Evolutionary conservation across 2,329 filamentous ascomycete species (phyloP), one percentile per base, ranked within the genome.

Genomic region (Davidsoniella australis): DNA sequence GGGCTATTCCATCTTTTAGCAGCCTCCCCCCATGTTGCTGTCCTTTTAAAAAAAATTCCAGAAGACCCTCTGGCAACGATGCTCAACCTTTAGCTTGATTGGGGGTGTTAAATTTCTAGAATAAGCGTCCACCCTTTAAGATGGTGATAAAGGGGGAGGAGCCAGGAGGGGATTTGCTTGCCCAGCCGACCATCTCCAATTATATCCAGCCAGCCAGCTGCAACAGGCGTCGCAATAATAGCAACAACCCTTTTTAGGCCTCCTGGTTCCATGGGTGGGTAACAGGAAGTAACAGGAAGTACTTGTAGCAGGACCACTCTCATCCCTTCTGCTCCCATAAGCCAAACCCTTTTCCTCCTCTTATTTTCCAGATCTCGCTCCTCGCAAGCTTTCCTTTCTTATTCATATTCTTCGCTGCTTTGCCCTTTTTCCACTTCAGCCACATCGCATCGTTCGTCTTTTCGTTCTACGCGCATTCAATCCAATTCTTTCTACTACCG

Each of bases 401-500:
- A 33, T 33, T 33, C 29, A 33, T 9, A 9, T 37, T 47, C 49
- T 23, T 39, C 24, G 36, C 23, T 26, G 42, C 48, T 17, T 20
- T 45, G 20, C 18, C 36, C 38, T 42, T 51, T 39, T 46, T 40
- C 40, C 43, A 49, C 20, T 41, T 18, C 29, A 12, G 17, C 37
- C 38, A 17, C 48, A 46, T 48, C 44, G 47, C 41, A 44, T 29
- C 44, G 43, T 48, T 45, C 40, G 45, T 51, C 45, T 40, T 44
- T 41, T 36, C 23, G 37, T 45, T 44, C 44, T 24, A 37, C 41
- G 39, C 36, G 17, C 16, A 42, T 45, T 48, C 48, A 39, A 44
- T 45, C 48, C 43, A n/a, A 42, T 42, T 36, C 37, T 48, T 51
- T 49, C 36, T 53, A 53, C 55, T 53, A 43, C 46, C 42, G 55